A percentile compares a stretch with the other conserved stretches of the same genome.
Conservation (phyloP, 257 asterid species). For the Echites panduratus region DNA sequence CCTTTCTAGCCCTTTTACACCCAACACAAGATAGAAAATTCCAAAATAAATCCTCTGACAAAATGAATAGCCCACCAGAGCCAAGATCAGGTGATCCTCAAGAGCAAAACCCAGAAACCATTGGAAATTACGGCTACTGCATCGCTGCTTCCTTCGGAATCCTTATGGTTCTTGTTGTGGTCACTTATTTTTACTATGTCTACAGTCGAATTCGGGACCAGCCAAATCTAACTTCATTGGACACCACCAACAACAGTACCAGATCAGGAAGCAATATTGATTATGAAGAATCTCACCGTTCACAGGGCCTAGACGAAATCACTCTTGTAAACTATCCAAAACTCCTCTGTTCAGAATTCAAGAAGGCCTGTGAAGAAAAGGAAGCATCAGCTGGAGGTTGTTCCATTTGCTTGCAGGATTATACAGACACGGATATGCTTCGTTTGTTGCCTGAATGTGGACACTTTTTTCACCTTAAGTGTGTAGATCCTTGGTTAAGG, state of each 20-base stretch:
- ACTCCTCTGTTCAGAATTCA: constrained; percentile 28
- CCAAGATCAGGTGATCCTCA: not conserved
- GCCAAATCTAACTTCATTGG: not conserved
- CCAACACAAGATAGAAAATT: not conserved
- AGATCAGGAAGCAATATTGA: too few relatives aligned
- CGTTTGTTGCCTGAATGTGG: constrained; percentile 55
- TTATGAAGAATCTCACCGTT: not conserved
- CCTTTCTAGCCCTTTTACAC: not conserved
- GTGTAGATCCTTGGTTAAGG: constrained; percentile 61
- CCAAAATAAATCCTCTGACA: not conserved
- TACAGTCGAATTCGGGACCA: not conserved
- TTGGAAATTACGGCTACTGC: constrained; percentile 1
- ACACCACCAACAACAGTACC: too few relatives aligned
- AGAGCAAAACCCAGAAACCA: not conserved
- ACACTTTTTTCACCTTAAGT: constrained; percentile 50
- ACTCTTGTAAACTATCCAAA: constrained; percentile 37
- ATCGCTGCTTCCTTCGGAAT: constrained; percentile 2
- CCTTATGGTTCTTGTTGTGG: not conserved
- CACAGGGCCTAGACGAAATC: constrained; percentile 31
- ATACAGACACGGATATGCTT: constrained; percentile 46
- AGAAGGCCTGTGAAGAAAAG: constrained; percentile 16
- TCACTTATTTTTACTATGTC: not conserved
- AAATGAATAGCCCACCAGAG: constrained; percentile 4
- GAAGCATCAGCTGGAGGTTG: constrained; percentile 32
- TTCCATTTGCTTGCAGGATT: constrained; percentile 58